phyloP scores from a whole-genome alignment of 192 early-diverging fungal genomes.

The Entomortierella chlamydospora region DNA sequence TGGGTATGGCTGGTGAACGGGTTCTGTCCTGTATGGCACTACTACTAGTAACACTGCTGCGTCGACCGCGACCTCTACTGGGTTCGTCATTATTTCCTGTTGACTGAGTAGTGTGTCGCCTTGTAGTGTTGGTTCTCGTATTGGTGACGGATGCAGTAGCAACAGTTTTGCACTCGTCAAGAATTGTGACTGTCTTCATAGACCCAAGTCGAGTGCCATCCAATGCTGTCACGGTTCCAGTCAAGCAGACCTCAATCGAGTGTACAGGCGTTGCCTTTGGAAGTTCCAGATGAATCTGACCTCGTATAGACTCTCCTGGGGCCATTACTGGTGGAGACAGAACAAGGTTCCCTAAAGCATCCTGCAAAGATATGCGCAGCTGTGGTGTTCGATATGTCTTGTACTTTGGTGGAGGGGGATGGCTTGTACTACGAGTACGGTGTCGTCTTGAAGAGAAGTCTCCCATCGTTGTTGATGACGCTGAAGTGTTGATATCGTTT shows the following conservation, averaged over 20 bases:
- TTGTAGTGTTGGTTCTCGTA: slow-evolving; percentile 36
- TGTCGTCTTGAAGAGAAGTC: slow-evolving; percentile 11
- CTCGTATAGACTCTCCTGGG: slow-evolving; percentile 49
- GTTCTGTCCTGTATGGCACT: slow-evolving; percentile 11
- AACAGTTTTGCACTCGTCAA: slow-evolving; percentile 53
- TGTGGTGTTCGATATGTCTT: slow-evolving; percentile 47
- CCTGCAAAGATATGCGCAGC: slow-evolving; percentile 49
- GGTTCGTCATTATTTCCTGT: slow-evolving; percentile 7
- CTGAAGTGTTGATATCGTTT: neutral
- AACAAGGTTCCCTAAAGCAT: slow-evolving; percentile 32
- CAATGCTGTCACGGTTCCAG: slow-evolving; percentile 48
- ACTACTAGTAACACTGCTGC: slow-evolving; percentile 13
- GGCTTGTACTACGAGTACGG: slow-evolving; percentile 39
- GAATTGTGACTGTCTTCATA: slow-evolving; percentile 46
- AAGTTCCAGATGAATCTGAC: slow-evolving; percentile 45
- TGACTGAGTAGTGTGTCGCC: slow-evolving; percentile 26
- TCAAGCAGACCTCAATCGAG: slow-evolving; percentile 47
- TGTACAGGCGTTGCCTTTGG: slow-evolving; percentile 50
- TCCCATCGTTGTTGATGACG: neutral
- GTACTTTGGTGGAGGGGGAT: slow-evolving; percentile 54
- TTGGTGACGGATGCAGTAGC: slow-evolving; percentile 49
- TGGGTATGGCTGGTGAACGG: slow-evolving; percentile 26
- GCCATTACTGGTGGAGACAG: slow-evolving; percentile 51
- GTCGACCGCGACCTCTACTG: slow-evolving; percentile 10
- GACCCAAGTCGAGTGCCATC: slow-evolving; percentile 43